Evolutionary conservation across 192 early-diverging fungal species (phyloP), one percentile per base, ranked within the genome.

Genomic region (Coemansia sp.): DNA sequence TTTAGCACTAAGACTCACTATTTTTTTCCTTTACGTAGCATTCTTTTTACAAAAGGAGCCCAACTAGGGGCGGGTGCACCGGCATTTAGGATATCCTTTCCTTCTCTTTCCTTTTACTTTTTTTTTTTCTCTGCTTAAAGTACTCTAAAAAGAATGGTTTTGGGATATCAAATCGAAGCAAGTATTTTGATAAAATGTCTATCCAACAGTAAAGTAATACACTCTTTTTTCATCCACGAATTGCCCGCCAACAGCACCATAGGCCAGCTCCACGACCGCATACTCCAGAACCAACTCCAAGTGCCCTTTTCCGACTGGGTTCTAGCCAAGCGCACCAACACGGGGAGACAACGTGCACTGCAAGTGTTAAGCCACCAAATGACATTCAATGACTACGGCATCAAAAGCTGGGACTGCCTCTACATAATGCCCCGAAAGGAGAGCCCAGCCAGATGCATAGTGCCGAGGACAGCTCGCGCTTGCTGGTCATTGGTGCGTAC

Each of bases 201-300:
- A 2, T 23, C 24, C 28, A 4, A 48, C 13, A 21, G 33, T 5
- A 13, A 51, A 2, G 35, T 59, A 3, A 13, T 66, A 0, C 63
- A 76, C 20, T 76, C 74, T 33, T 76, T 70, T 14, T 76, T 76
- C 28, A 24, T 76, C 14, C 74, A 76, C 64, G 68, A 76, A 16
- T 60, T 76, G 5, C 20, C 67, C 7, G 68, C 74, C 7, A 76
- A 76, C 61, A 53, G 74, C 51, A 28, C 64, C 5, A 42, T 76
- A 2, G 23, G 48, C n/a, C 50, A 69, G 21, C 59, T 75, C 2
- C 63, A 60, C 9, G 51, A 45, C 6, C 60, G 67, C 16, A 60
- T 65, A 14, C 5, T 14, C 3, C 57, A 64, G 10, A 28, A 46
- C 5, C 38, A 53, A 1, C 3, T 33, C 13, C 1, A 11, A 1